Evolutionary conservation across 2,329 filamentous ascomycete species (phyloP), one percentile per base, ranked within the genome.

Genomic region (Trichoderma pleuroti): DNA sequence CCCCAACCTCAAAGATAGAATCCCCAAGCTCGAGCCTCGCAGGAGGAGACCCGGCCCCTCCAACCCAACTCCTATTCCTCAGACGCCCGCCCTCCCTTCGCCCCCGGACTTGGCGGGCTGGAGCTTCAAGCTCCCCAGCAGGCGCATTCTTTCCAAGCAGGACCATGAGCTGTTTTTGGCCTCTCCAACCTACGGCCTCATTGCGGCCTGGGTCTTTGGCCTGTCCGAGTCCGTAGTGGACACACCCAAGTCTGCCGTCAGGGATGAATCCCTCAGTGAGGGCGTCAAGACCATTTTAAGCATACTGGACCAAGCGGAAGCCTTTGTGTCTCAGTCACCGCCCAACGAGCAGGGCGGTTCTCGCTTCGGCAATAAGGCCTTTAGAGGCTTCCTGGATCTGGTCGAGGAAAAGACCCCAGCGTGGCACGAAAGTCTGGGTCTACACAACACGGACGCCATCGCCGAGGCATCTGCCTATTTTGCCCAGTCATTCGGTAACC

Each of bases 331-430:
- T 16, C 82, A 86, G 65, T 90, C 91, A 66, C 96, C 96, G 1
- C 91, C 96, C 0, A 87, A 95, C 74, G 94, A 98, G 73, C 92
- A 94, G 60, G 91, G 90, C 34, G 94, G 94, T 59, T 97, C 94
- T 10, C 88, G 96, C 30, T 99, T 99, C 80, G 97, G 96, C 60
- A 99, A 99, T 82, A 94, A 94, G 75, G 89, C 92, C 2, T 99
- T 99, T 82, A 89, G 93, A 63, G 86, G 88, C 71, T 94, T 97
- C 76, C 86, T 98, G 70, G 92, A 93, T 78, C 87, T 88, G 59
- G 83, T 92, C 21, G 86, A 86, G 74, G 85, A 86, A 26, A 86
- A 85, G 73, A 84, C 85, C 66, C 74, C 78, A 3, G 79, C 77
- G 49, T 95, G 92, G 92, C 92, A 95, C 77, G 78, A 81, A 39